Evolutionary conservation across 2,329 filamentous ascomycete genomes (phyloP).

Genomic region (Curvularia hawaiiensis): DNA sequence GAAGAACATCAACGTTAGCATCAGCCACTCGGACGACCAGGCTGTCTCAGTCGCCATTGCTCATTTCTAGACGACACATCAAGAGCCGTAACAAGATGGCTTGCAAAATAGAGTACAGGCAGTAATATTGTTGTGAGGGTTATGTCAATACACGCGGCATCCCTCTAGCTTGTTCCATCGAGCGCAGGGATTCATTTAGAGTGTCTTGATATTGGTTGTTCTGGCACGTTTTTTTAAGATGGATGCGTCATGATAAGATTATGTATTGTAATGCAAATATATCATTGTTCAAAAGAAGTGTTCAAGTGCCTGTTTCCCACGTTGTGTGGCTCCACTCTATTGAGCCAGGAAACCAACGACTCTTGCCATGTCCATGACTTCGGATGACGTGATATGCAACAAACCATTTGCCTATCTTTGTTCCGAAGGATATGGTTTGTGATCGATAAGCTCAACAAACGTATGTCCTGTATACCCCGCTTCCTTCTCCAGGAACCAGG

Average conservation of each 20-base stretch:
- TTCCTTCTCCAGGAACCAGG: background rate
- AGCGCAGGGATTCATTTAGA: background rate
- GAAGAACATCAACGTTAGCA: constrained; percentile 88
- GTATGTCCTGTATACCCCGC: background rate
- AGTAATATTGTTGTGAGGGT: constrained; percentile 4
- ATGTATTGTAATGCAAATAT: constrained; percentile 14
- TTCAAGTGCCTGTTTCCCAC: background rate
- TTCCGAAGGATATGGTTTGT: background rate
- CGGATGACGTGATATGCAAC: background rate
- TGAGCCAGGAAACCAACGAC: background rate
- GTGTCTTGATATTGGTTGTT: background rate
- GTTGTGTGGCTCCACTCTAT: background rate
- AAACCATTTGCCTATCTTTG: background rate
- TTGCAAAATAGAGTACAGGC: background rate
- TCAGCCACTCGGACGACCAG: constrained; percentile 93
- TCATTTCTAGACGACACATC: constrained; percentile 62
- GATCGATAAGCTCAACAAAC: constrained; percentile 10
- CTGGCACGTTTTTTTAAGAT: constrained; percentile 1
- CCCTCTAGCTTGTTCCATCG: constrained; percentile 2
- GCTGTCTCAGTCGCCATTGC: constrained; percentile 93
- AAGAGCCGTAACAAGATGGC: background rate
- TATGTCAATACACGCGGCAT: constrained; percentile 2
- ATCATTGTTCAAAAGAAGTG: constrained; percentile 1
- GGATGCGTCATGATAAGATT: constrained; percentile 10
- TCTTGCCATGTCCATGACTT: background rate